Evolutionary conservation across 164 flowering plant genomes (phyloP).

Genomic region (Annona squamosa): DNA sequence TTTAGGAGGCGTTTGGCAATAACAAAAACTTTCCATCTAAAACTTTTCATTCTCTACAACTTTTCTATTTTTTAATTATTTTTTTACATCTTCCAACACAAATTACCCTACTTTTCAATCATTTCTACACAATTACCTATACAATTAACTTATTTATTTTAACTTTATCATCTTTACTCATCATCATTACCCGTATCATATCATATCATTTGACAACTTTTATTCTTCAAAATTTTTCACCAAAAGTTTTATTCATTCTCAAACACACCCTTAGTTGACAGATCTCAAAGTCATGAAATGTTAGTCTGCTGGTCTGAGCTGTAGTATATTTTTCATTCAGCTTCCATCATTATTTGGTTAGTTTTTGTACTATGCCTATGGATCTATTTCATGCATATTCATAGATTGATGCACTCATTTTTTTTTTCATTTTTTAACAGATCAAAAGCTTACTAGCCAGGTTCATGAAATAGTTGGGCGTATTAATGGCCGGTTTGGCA

Average conservation of each 20-base stretch:
- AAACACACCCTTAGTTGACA: too few relatives aligned
- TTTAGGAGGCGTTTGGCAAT: too few relatives aligned
- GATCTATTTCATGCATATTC: not conserved
- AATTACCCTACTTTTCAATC: too few relatives aligned
- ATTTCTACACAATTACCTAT: too few relatives aligned
- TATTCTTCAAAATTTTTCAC: not conserved
- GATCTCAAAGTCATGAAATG: not conserved
- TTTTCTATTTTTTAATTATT: too few relatives aligned
- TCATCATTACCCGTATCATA: too few relatives aligned
- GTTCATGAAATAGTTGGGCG: constrained; percentile 98
- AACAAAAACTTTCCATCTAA: too few relatives aligned
- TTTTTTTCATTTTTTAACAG: constrained; percentile 26
- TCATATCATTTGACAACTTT: not conserved
- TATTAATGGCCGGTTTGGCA: constrained; percentile 92
- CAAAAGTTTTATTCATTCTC: too few relatives aligned
- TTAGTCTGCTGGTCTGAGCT: not conserved
- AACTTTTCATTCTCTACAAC: too few relatives aligned
- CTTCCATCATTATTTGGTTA: not conserved
- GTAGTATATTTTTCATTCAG: not conserved
- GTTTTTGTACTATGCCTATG: not conserved
- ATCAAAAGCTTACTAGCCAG: constrained; percentile 91
- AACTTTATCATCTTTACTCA: too few relatives aligned
- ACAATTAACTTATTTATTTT: too few relatives aligned
- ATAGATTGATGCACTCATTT: not conserved
- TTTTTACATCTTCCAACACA: too few relatives aligned